Conservation (phyloP, 2,329 filamentous ascomycete genomes). For the Ceratocystiopsis minuta region DNA sequence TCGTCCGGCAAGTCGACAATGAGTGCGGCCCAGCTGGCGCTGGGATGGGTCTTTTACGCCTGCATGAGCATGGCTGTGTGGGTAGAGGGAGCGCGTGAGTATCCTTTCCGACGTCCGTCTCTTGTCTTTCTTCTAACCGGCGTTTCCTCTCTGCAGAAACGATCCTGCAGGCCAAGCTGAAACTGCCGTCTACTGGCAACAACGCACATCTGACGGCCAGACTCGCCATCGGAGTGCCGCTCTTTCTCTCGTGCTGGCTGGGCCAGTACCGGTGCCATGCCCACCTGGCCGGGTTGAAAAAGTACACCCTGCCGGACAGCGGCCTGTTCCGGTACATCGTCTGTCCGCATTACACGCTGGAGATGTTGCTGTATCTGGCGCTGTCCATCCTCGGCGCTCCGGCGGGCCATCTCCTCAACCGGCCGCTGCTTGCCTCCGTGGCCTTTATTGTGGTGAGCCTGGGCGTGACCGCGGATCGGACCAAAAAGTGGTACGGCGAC, state of each 20-base stretch:
- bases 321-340: constrained; percentile 55
- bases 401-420: constrained; percentile 44
- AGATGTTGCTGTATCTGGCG: constrained; percentile 69
- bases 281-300: constrained; percentile 51
- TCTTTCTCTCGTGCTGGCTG: constrained; percentile 52
- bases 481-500: constrained; percentile 57
- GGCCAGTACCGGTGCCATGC: constrained; percentile 60
- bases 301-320: constrained; percentile 65
- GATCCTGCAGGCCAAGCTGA: constrained; percentile 14
- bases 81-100: constrained; percentile 61
- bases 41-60: constrained; percentile 65
- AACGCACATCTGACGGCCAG: constrained; percentile 17
- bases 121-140: constrained; percentile 1
- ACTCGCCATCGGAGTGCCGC: constrained; percentile 34
- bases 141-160: constrained; percentile 2
- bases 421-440: constrained; percentile 50
- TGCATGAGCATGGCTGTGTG: constrained; percentile 59
- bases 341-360: constrained; percentile 82
- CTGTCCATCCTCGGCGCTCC: constrained; percentile 61
- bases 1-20: constrained; percentile 48
- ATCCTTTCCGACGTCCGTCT: background rate
- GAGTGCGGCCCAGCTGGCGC: constrained; percentile 67
- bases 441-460: constrained; percentile 65
- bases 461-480: constrained; percentile 61
- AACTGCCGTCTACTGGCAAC: background rate